A percentile compares a stretch with the other conserved stretches of the same genome.
phyloP scores from a whole-genome alignment of 2,329 filamentous ascomycete species.

The Aspergillus cejpii region DNA sequence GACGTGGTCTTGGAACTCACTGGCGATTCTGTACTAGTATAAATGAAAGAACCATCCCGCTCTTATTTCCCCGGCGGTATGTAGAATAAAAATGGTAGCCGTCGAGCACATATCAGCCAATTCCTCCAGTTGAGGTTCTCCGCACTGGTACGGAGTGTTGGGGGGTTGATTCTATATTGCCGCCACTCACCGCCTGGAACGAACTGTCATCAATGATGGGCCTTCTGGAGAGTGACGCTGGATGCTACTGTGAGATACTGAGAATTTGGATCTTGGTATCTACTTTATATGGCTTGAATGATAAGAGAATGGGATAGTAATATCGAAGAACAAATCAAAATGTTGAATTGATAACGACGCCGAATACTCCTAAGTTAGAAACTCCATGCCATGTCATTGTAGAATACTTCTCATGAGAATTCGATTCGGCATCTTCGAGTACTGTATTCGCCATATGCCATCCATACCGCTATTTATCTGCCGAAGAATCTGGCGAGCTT shows the following conservation, averaged over 20 bases:
- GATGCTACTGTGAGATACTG: background rate
- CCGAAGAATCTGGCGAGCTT: constrained; percentile 5
- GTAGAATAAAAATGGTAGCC: constrained; percentile 15
- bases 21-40: constrained; percentile 87
- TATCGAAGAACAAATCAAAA: background rate
- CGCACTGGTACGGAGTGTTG: constrained; percentile 21
- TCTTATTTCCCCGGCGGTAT: constrained; percentile 2
- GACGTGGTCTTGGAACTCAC: constrained; percentile 42
- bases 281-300: no score
- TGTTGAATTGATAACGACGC: background rate
- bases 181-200: constrained; percentile 20
- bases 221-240: background rate
- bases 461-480: background rate
- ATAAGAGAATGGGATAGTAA: no score
- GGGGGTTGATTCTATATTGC: constrained; percentile 26
- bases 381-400: background rate
- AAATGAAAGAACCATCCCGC: constrained; percentile 65
- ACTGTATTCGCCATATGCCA: background rate
- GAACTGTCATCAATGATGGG: background rate
- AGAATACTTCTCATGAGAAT: background rate
- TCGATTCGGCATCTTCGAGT: background rate
- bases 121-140: constrained; percentile 16
- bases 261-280: background rate
- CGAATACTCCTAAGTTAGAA: background rate
- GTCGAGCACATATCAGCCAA: constrained; percentile 8